Evolutionary conservation across 371 early-diverging fungal genomes (phyloP), one percentile per base, ranked within the genome.

Genomic region (Quaeritorhiza haematococci): DNA sequence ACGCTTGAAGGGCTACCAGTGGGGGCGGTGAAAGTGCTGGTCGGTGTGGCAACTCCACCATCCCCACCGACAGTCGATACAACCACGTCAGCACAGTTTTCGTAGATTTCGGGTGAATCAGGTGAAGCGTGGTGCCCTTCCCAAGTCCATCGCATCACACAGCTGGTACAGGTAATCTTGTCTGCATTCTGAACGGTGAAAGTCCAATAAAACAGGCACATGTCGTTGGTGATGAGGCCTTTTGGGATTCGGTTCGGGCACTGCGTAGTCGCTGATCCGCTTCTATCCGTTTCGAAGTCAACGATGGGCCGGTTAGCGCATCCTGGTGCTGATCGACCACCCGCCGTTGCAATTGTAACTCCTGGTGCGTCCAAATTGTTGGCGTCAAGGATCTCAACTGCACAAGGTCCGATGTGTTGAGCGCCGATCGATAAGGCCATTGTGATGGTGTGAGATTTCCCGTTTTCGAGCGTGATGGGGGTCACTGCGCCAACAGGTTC

Each of bases 91-190:
- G n/a, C n/a, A n/a, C n/a, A n/a, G n/a, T n/a, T n/a, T n/a, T n/a
- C n/a, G n/a, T n/a, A n/a, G n/a, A n/a, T n/a, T n/a, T n/a, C n/a
- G n/a, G n/a, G n/a, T n/a, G n/a, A n/a, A n/a, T n/a, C n/a, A n/a
- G n/a, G n/a, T n/a, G n/a, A n/a, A n/a, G n/a, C n/a, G n/a, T n/a
- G n/a, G n/a, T n/a, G n/a, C n/a, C n/a, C n/a, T n/a, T n/a, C n/a
- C 58, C 58, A 58, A 3, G 29, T 17, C 58, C 58, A 58, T 7
- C 58, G 6, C 58, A 58, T 49, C 28, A 58, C 28, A 29, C 58
- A 58, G 13, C 27, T 23, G 21, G 51, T 41, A 52, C 58, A 58
- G 0, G 50, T 33, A 10, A 58, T 48, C 42, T 34, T 13, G 19
- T 58, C 58, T 13, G 51, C 42, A 32, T 58, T 58, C 51, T 58